These are phyloP conservation scores for Pythium inflatum DNA, from an alignment of 352 stramenopile species.

Conservation along the genomic window DNA sequence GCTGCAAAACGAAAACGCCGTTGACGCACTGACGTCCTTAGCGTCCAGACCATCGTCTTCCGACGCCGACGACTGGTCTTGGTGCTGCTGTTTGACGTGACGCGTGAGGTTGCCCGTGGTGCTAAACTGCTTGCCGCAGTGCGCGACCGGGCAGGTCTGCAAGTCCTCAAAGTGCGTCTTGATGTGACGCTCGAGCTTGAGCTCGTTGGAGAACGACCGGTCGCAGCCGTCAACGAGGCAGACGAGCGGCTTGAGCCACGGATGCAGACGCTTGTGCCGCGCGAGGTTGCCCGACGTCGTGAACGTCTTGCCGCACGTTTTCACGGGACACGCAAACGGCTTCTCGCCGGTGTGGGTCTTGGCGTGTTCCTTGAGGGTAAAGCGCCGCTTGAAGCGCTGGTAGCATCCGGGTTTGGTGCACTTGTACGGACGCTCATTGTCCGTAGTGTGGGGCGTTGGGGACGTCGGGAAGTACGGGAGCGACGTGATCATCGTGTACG, in stretches of 20 bases:
- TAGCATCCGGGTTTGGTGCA: conserved; percentile 53
- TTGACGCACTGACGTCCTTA: not conserved
- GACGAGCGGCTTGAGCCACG: conserved; percentile 34
- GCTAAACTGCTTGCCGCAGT: conserved; percentile 68
- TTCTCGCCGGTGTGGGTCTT: conserved; percentile 86
- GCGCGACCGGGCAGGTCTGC: conserved; percentile 42
- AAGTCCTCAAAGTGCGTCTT: conserved; percentile 21
- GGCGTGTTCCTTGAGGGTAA: conserved; percentile 76
- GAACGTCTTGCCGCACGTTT: conserved; percentile 66
- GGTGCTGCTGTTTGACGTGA: conserved; percentile 25
- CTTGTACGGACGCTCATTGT: conserved; percentile 34
- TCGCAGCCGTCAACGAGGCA: conserved; percentile 20
- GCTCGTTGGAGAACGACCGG: conserved; percentile 25
- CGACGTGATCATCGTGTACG: conserved; percentile 2
- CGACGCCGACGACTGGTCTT: too few relatives aligned
- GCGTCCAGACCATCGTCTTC: not conserved
- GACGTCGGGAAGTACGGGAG: not conserved
- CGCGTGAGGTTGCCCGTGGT: conserved; percentile 52
- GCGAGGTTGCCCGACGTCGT: conserved; percentile 73
- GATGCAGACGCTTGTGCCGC: conserved; percentile 67
- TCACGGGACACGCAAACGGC: conserved; percentile 53
- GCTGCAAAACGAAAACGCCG: too few relatives aligned
- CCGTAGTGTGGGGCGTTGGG: not conserved
- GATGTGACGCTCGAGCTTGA: conserved; percentile 24
- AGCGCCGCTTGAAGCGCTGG: conserved; percentile 71